Evolutionary conservation across 257 asterid species (phyloP).

Genomic region (Catharanthus roseus): DNA sequence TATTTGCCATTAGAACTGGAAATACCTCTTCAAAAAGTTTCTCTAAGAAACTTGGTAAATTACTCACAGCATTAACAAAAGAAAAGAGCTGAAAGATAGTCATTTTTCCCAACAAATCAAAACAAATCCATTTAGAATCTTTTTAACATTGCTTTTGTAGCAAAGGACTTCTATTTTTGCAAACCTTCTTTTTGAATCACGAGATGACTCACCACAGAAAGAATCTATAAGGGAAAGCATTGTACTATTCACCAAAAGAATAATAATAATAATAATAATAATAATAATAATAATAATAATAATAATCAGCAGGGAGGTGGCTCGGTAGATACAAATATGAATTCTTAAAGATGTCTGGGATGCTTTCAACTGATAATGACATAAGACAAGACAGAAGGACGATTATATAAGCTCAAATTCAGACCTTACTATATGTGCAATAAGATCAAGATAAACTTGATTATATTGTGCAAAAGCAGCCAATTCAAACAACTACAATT

Average conservation of each 20-base stretch:
- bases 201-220: not conserved
- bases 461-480: not conserved
- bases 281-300: too few relatives aligned
- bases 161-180: not conserved
- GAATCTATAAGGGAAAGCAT: not conserved
- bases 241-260: not conserved
- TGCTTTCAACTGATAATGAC: not conserved
- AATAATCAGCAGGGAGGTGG: not conserved
- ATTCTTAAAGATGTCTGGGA: not conserved
- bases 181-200: not conserved
- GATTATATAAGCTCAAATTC: not conserved
- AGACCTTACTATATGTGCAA: not conserved
- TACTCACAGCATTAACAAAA: not conserved
- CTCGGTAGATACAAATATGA: not conserved
- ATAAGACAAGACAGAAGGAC: too few relatives aligned
- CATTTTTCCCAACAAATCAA: not conserved
- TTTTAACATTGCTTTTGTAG: not conserved
- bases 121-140: not conserved
- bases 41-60: not conserved
- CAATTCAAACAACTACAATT: not conserved
- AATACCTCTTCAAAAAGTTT: not conserved
- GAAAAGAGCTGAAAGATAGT: not conserved
- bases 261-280: too few relatives aligned
- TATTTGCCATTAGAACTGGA: not conserved
- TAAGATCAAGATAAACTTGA: not conserved